Conservation (phyloP, 1,139 yeast species). For the Candida sp. region DNA sequence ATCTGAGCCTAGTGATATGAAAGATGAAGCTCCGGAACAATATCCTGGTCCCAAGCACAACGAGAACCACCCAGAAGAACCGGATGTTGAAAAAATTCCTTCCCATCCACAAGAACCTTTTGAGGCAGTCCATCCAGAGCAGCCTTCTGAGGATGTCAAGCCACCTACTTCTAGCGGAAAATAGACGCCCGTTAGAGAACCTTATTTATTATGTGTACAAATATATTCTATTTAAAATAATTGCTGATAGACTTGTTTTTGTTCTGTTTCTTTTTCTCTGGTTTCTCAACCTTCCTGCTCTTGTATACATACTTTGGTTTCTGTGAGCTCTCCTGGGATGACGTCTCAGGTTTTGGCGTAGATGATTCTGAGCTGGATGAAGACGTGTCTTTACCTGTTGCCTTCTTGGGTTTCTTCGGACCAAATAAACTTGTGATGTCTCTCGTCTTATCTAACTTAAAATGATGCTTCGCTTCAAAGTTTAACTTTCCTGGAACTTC, state of each 20-base stretch:
- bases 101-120: too few species aligned
- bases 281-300: conserved; percentile 1
- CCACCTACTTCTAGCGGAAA: too few species aligned
- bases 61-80: conserved; percentile 1
- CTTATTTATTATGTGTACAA: neutral
- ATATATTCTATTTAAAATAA: neutral
- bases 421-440: conserved; percentile 58
- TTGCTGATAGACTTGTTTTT: neutral
- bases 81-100: neutral
- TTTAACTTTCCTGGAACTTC: conserved; percentile 24
- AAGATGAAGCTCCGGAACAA: too few species aligned
- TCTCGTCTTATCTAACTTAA: conserved; percentile 50
- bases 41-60: conserved; percentile 2
- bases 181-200: too few species aligned
- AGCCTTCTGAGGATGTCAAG: too few species aligned
- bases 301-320: conserved; percentile 4
- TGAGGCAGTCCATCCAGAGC: too few species aligned
- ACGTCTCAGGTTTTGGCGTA: neutral
- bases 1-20: too few species aligned
- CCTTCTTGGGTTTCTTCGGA: conserved; percentile 7
- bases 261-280: neutral
- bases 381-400: conserved; percentile 3
- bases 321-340: neutral
- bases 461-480: conserved; percentile 62
- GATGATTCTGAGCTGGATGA: neutral